Base-by-base conservation (phyloP, 1,139 yeast species). In the Candida glucosophila region DNA sequence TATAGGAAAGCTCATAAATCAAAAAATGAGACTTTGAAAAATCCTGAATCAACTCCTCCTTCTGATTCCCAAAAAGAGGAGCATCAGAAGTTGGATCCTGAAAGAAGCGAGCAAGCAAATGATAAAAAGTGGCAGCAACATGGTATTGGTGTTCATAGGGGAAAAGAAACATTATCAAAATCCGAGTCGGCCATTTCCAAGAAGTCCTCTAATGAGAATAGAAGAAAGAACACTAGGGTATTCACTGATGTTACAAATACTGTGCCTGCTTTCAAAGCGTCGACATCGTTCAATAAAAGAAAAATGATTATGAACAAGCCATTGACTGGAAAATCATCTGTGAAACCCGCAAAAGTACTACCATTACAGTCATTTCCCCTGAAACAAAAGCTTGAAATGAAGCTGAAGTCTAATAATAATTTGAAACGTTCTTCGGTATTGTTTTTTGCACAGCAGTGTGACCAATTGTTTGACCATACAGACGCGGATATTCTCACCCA, bases 1-100 rank as follows among this genome's bases (percentile, higher is more conserved):
- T 90, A 90, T 51, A 71, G 96, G 38, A 81, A 79, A 40, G 92
- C 80, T 33, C 94, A 83, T 47, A 42, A 50, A 13, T 33, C 45
- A 30, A 36, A 63, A 7, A 38, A 43, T 16, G 37, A 40, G 24
- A 40, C 40, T 13, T 43, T 38, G 15, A 44, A 49, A 18, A 52
- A 50, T 25, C 51, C 46, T 19, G 34, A 35, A 24, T 35, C 33
- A 10, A 19, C 33, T 26, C 32, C 49, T 11, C 31, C 32, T 6
- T 36, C 43, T 19, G 47, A 44, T n/a, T 27, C 39, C 5, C 41
- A 41, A 25, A n/a, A n/a, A n/a, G n/a, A n/a, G n/a, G n/a, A n/a
- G n/a, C n/a, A n/a, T n/a, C 43, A 41, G 17, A 38, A 56, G 4
- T 43, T 66, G 31, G 66, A 72, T 18, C 54, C 64, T 34, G 65